Conservation (phyloP, 169 alveolate species). For the Neospora caninum region DNA sequence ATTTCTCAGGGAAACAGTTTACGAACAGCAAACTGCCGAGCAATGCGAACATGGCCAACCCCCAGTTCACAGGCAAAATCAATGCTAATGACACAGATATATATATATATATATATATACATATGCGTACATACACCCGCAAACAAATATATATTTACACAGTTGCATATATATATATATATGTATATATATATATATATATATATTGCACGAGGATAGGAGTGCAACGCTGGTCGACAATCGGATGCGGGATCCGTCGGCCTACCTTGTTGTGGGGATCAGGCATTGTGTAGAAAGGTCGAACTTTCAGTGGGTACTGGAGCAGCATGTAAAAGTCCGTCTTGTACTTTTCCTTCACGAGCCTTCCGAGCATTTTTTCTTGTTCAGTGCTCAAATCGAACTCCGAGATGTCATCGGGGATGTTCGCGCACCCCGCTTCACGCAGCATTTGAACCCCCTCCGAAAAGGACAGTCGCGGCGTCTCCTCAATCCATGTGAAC, state of each 20-base stretch:
- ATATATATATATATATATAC: no score
- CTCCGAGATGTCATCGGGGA: constrained; percentile 83
- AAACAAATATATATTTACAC: background rate
- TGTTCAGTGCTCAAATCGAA: constrained; percentile 92
- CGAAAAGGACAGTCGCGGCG: constrained; percentile 66
- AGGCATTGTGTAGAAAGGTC: constrained; percentile 99
- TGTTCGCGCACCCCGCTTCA: constrained; percentile 74
- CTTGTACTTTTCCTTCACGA: constrained; percentile 94
- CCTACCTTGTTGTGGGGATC: constrained; percentile 89
- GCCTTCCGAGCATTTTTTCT: constrained; percentile 93
- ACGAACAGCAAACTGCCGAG: no score
- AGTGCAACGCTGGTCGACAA: background rate
- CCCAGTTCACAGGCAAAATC: no score
- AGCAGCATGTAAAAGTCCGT: constrained; percentile 97
- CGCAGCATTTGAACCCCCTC: constrained; percentile 82
- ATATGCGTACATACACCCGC: no score
- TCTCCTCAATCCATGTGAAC: constrained; percentile 53
- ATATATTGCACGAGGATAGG: background rate
- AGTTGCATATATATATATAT: background rate
- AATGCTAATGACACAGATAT: background rate
- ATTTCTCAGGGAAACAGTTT: no score
- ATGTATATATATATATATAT: background rate
- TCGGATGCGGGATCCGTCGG: constrained; percentile 68
- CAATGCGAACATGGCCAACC: no score
- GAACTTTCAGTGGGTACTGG: constrained; percentile 93